phyloP scores from a whole-genome alignment of 169 alveolate genomes.

The Condylostoma magnum region DNA sequence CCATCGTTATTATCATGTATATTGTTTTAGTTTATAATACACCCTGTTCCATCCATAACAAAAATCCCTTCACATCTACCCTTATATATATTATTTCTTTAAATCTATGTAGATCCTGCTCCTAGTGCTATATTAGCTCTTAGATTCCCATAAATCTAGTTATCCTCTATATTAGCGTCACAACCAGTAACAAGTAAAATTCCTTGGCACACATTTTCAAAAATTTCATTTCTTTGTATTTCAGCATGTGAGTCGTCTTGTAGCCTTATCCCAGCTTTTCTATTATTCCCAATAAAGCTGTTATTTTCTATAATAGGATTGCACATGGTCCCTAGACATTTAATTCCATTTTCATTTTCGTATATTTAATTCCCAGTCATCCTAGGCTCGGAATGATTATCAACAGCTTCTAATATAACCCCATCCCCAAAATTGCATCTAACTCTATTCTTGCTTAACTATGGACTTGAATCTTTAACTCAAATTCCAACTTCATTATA shows the following conservation, averaged over 20 bases:
- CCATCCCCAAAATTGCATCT: conserved; percentile 29
- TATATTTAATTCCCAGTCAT: conserved; percentile 12
- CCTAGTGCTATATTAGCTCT: conserved; percentile 33
- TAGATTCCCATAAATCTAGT: conserved; percentile 12
- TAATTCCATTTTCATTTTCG: conserved; percentile 29
- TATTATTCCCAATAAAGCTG: not conserved
- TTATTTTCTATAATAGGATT: conserved; percentile 18
- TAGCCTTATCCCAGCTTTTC: conserved; percentile 35
- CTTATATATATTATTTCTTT: conserved; percentile 13
- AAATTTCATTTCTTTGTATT: conserved; percentile 7
- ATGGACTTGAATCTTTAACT: conserved; percentile 15
- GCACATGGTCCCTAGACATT: not conserved
- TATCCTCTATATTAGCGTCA: conserved; percentile 22
- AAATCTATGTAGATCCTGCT: not conserved
- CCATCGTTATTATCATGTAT: conserved; percentile 34
- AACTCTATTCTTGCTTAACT: conserved; percentile 4
- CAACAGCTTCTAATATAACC: not conserved
- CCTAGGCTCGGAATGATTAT: not conserved
- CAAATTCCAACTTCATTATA: conserved; percentile 27
- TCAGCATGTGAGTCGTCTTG: conserved; percentile 12
- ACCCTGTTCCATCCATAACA: not conserved
- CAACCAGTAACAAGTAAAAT: not conserved
- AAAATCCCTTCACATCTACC: conserved; percentile 37
- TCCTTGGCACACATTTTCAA: conserved; percentile 30
- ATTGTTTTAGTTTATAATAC: conserved; percentile 13